Base-by-base conservation (phyloP, 805 yeast species). In the Nakazawaea molendinolei region DNA sequence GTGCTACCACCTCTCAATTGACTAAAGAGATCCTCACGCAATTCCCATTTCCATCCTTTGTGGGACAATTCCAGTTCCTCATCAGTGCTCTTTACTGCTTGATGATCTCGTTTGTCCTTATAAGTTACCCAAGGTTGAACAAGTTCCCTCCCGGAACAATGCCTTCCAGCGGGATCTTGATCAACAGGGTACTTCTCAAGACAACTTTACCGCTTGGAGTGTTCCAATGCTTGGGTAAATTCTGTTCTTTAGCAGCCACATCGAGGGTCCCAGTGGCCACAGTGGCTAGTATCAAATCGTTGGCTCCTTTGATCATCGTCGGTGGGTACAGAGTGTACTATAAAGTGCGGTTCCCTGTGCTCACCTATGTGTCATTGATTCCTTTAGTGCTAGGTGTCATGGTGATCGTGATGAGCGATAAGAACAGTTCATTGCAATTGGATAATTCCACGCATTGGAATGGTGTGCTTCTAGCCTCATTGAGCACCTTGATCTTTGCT, bases 401-500 rank as follows among this genome's bases (percentile, higher is more conserved):
- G 9, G 49, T 74, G 41, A 67, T 71, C 15, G 69, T 71, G n/a
- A 38, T 60, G 5, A 66, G 70, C 29, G 61, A 64, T 31, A 23
- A 27, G 18, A 43, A 49, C 26, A 14, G 18, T 8, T 12, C 14
- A 3, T 12, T 26, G 14, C 22, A 24, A 15, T 17, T 34, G 24
- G 40, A 34, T 15, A 55, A 58, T 30, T 33, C 48, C 8, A 42
- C 43, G 8, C 71, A 74, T 44, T 55, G 76, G 28, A 53, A 65
- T 42, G 95, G 96, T 5, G 58, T 85, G n/a, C 21, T 71, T 2
- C 80, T 71, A 50, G 90, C 95, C 9, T 58, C 79, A 8, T 41
- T 75, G 21, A 76, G 92, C 4, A 71, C 89, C 33, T 53, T 82
- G 6, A 74, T 86, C 14, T 86, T 87, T 62, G 95, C 90, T 5